Conservation (phyloP, 2,329 filamentous ascomycete species). For the Ciborinia camelliae region DNA sequence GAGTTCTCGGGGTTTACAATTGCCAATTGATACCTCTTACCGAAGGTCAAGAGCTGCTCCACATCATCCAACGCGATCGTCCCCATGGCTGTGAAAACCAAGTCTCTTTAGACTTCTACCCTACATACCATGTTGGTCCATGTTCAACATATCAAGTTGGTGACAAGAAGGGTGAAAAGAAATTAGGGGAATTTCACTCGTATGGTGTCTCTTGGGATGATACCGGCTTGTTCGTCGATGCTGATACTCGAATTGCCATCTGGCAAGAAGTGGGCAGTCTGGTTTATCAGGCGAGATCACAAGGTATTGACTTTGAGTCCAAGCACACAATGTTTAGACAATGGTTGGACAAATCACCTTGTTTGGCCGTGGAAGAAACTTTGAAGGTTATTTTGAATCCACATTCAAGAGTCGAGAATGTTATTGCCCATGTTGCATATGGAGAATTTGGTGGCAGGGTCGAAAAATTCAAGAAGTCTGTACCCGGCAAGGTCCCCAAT, state of each 20-base stretch:
- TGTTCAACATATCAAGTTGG: slow-evolving; percentile 18
- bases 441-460: slow-evolving; percentile 2
- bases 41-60: slow-evolving; percentile 26
- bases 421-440: slow-evolving; percentile 27
- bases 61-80: slow-evolving; percentile 29
- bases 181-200: slow-evolving; percentile 15
- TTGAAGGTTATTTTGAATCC: slow-evolving; percentile 22
- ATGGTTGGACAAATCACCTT: slow-evolving; percentile 33
- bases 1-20: slow-evolving; percentile 31
- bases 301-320: slow-evolving; percentile 28
- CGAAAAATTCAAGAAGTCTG: slow-evolving; percentile 4
- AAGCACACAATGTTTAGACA: slow-evolving; percentile 26
- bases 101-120: slow-evolving; percentile 33
- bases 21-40: slow-evolving; percentile 34
- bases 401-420: not conserved
- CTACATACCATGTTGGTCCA: slow-evolving; percentile 27
- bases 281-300: slow-evolving; percentile 22
- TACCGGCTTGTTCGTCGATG: slow-evolving; percentile 14
- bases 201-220: slow-evolving; percentile 36
- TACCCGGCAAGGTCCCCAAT: not conserved
- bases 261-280: slow-evolving; percentile 29
- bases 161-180: slow-evolving; percentile 11
- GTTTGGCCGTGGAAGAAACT: slow-evolving; percentile 28
- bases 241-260: slow-evolving; percentile 25
- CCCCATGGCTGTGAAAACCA: slow-evolving; percentile 25